Evolutionary conservation across 225 moss, liverwort and hornwort species (phyloP).

Genomic region (Antitrichia curtipendula): DNA sequence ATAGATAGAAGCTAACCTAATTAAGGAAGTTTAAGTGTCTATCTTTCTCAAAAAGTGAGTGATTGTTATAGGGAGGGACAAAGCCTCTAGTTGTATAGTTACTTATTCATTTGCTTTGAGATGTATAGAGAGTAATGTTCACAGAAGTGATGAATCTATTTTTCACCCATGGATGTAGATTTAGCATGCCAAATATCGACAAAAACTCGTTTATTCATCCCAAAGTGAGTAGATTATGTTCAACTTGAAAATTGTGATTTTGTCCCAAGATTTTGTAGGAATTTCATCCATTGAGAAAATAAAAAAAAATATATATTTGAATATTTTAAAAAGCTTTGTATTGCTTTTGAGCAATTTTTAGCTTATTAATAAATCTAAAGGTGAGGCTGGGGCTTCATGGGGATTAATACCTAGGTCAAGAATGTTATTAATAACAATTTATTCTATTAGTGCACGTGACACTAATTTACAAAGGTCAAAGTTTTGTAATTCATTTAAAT

Average conservation of each 20-base stretch:
- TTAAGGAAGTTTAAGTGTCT: background rate
- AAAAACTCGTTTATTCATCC: accelerated
- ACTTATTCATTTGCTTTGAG: background rate
- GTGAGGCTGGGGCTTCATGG: accelerated
- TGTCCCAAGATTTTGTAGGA: background rate
- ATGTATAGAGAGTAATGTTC: too few relatives aligned
- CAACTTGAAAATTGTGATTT: background rate
- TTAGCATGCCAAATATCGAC: background rate
- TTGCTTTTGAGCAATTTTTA: background rate
- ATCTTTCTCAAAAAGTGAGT: too few relatives aligned
- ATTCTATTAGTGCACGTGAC: accelerated
- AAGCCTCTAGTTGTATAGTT: accelerated
- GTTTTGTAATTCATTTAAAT: background rate
- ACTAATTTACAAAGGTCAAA: background rate
- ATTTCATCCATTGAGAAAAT: background rate
- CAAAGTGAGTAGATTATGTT: background rate
- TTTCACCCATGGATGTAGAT: accelerated
- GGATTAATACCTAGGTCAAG: background rate
- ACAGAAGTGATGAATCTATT: background rate
- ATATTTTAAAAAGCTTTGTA: background rate
- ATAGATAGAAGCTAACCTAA: background rate
- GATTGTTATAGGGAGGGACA: accelerated
- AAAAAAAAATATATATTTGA: background rate
- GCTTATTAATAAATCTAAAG: background rate
- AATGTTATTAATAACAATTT: too few relatives aligned